These are phyloP conservation scores for Fraxinus platypoda DNA, from an alignment of 305 asterid genomes.

Conservation along the genomic window DNA sequence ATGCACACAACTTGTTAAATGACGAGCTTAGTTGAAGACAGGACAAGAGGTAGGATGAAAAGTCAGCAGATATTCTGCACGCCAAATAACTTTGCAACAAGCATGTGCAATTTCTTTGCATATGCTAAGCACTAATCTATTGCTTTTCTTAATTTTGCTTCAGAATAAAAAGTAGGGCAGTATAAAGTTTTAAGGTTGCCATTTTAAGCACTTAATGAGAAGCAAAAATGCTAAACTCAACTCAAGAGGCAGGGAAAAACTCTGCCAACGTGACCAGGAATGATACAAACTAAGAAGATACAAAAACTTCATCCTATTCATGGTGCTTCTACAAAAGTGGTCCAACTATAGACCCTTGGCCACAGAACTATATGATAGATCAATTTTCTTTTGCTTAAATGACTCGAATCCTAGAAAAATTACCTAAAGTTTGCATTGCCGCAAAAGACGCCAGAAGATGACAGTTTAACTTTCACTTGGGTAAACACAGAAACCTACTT, in stretches of 20 bases:
- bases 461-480: background rate
- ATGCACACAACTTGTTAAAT: constrained; percentile 15
- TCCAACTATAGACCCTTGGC: background rate
- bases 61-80: constrained; percentile 3
- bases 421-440: background rate
- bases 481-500: background rate
- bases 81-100: constrained; percentile 18
- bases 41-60: constrained; percentile 2
- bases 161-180: constrained; percentile 21
- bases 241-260: background rate
- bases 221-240: constrained; percentile 3
- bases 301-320: constrained; percentile 1
- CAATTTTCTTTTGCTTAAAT: constrained; percentile 7
- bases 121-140: constrained; percentile 13
- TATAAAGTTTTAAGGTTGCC: constrained; percentile 10
- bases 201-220: constrained; percentile 4
- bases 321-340: constrained; percentile 5
- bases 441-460: background rate
- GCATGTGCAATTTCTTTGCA: background rate
- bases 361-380: background rate
- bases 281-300: constrained; percentile 14
- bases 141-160: constrained; percentile 4
- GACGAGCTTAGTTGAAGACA: constrained; percentile 12
- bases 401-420: background rate
- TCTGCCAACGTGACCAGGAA: constrained; percentile 3